These are phyloP conservation scores for Luzula sylvatica DNA, from an alignment of 176 grass and related monocot genomes.

Conservation along the genomic window DNA sequence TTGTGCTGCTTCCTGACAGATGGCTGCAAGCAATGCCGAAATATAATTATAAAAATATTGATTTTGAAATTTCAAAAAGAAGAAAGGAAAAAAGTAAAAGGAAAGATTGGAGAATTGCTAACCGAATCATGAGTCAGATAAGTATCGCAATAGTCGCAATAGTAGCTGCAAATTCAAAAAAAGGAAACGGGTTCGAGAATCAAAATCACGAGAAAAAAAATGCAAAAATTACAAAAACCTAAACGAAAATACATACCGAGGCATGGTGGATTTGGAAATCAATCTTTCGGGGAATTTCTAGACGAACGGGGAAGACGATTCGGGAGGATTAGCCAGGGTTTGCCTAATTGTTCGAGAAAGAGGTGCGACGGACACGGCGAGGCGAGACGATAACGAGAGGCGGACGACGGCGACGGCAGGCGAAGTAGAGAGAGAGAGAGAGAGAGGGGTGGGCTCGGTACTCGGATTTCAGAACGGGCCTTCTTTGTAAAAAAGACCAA, in stretches of 20 bases:
- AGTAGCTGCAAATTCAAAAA: slow-evolving; percentile 54
- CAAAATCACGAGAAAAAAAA: not conserved
- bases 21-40: slow-evolving; percentile 38
- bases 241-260: slow-evolving; percentile 11
- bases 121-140: slow-evolving; percentile 96
- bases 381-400: too few species aligned
- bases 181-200: slow-evolving; percentile 3
- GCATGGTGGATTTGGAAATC: slow-evolving; percentile 2
- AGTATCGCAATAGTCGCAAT: slow-evolving; percentile 96
- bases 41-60: slow-evolving; percentile 1
- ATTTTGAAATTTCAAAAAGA: not conserved
- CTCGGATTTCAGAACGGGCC: too few species aligned
- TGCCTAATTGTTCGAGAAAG: not conserved
- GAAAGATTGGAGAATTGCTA: slow-evolving; percentile 9
- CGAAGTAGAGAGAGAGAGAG: too few species aligned
- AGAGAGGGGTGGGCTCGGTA: too few species aligned
- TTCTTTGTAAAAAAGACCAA: too few species aligned
- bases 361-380: not conserved
- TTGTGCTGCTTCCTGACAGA: slow-evolving; percentile 95
- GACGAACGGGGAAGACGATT: not conserved
- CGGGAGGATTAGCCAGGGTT: not conserved
- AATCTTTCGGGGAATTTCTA: not conserved
- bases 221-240: not conserved
- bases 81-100: not conserved
- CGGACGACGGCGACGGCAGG: too few species aligned